Conservation (phyloP, 768 basidiomycete species). For the Xerocomus brunneocitrinus region DNA sequence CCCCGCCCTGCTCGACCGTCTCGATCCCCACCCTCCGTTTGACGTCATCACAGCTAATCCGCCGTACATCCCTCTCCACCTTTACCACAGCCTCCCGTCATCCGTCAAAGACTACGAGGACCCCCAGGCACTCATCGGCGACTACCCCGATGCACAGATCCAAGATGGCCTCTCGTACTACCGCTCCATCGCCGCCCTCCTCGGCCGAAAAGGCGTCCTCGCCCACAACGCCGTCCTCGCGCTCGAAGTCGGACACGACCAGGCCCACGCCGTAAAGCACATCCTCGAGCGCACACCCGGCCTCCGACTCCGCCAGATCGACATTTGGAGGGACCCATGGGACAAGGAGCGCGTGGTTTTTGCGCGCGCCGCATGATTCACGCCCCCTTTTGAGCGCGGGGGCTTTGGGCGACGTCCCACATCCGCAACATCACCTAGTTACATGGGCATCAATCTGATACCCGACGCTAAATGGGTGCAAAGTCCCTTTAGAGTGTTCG, state of each 20-base stretch:
- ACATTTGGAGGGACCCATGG: slow-evolving; percentile 83
- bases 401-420: not conserved
- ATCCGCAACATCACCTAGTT: slow-evolving; percentile 12
- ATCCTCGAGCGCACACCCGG: slow-evolving; percentile 47
- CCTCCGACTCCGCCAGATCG: slow-evolving; percentile 30
- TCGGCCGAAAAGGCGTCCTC: slow-evolving; percentile 50
- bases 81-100: slow-evolving; percentile 58
- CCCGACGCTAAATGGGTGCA: not conserved
- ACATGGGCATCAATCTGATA: slow-evolving; percentile 6
- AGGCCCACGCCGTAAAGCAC: slow-evolving; percentile 56
- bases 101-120: slow-evolving; percentile 81
- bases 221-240: slow-evolving; percentile 54
- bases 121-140: slow-evolving; percentile 74
- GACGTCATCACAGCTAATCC: slow-evolving; percentile 83
- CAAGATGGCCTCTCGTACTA: slow-evolving; percentile 64
- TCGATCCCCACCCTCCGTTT: slow-evolving; percentile 47
- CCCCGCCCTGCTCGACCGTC: slow-evolving; percentile 15
- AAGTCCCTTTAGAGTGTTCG: slow-evolving; percentile 2
- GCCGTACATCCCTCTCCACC: slow-evolving; percentile 72
- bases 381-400: not conserved
- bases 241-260: slow-evolving; percentile 75
- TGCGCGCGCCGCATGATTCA: slow-evolving; percentile 38
- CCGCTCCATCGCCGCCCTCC: slow-evolving; percentile 60
- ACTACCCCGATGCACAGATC: slow-evolving; percentile 38
- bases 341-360: slow-evolving; percentile 68